Evolutionary conservation across 768 basidiomycete species (phyloP), one percentile per base, ranked within the genome.

Genomic region (Macrolepiota fuliginosa): DNA sequence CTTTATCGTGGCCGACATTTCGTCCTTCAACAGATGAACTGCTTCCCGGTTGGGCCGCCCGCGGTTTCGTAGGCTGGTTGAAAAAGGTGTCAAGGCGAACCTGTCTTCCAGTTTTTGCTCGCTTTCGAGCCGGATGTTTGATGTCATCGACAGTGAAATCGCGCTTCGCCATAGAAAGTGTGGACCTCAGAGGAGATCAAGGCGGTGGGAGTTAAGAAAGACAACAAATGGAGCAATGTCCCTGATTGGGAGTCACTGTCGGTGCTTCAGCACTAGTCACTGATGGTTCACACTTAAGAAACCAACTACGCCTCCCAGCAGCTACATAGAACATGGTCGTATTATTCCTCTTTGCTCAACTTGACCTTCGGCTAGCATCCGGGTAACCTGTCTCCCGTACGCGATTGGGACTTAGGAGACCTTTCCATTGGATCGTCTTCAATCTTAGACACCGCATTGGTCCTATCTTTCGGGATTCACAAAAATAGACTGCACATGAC

Each of bases 1-100:
- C 35, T 50, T 37, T 32, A 49, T 22, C 35, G 19, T 29, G 6
- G 32, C 32, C 17, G 3, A 35, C 13, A 15, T 32, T 54, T 27
- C 36, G 42, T 46, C 52, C 15, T 15, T 36, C 46, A 24, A 27
- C 19, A 22, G 53, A 12, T 32, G 40, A 50, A 25, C 35, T 12
- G n/a, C 19, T 42, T n/a, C 46, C 42, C 59, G 42, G n/a, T 27
- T 37, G 45, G 13, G 35, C 15, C 53, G 50, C 22, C 3, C 22
- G 45, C 32, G 15, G 9, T 32, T 61, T 61, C 40, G 29, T 29
- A 19, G 60, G 45, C 35, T 45, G 55, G 24, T 22, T 39, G 53
- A 61, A 61, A 61, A 61, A 61, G 17, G 53, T 25, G 3, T 61
- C 60, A 22, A 61, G 53, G 10, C 60, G 53, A 24, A 53, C 45